Conservation (phyloP, 2,329 filamentous ascomycete species). For the Tolypocladium guangdongense region DNA sequence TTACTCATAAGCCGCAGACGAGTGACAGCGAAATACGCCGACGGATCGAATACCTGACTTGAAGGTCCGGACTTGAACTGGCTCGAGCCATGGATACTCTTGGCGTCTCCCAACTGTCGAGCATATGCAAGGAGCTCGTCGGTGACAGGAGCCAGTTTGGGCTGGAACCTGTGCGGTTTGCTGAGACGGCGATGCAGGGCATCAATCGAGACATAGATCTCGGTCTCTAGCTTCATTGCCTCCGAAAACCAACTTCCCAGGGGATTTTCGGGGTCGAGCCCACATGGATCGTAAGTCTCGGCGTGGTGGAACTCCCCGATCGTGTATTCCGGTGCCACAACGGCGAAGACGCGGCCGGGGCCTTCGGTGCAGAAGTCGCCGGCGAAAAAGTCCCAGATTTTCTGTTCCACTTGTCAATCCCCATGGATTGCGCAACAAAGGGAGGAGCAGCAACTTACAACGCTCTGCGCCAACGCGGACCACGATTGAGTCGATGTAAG, state of each 20-base stretch:
- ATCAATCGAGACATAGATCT: conserved; percentile 6
- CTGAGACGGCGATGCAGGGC: conserved; percentile 1
- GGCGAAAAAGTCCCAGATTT: conserved; percentile 15
- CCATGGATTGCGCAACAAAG: no score
- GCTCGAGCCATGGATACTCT: conserved; percentile 5
- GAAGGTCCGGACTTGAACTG: conserved; percentile 6
- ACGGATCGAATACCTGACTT: conserved; percentile 4
- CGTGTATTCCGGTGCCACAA: conserved; percentile 13
- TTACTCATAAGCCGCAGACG: conserved; percentile 12
- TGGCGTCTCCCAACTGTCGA: neutral
- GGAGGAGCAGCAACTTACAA: conserved; percentile 9
- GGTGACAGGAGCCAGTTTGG: neutral
- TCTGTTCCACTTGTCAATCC: conserved; percentile 7
- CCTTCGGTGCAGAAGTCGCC: conserved; percentile 8
- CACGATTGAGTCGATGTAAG: conserved; percentile 12
- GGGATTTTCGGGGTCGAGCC: neutral
- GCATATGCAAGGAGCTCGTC: conserved; percentile 1
- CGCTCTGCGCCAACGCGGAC: conserved; percentile 10
- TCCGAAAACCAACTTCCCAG: conserved; percentile 5
- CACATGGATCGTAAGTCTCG: conserved; percentile 3
- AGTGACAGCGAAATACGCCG: conserved; percentile 3
- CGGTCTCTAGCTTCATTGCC: conserved; percentile 6
- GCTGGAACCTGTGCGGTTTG: neutral
- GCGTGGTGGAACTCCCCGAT: conserved; percentile 8
- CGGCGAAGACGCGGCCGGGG: conserved; percentile 13